Evolutionary conservation across 345 rosid genomes (phyloP), one percentile per base, ranked within the genome.

Genomic region (Boechera retrofracta): DNA sequence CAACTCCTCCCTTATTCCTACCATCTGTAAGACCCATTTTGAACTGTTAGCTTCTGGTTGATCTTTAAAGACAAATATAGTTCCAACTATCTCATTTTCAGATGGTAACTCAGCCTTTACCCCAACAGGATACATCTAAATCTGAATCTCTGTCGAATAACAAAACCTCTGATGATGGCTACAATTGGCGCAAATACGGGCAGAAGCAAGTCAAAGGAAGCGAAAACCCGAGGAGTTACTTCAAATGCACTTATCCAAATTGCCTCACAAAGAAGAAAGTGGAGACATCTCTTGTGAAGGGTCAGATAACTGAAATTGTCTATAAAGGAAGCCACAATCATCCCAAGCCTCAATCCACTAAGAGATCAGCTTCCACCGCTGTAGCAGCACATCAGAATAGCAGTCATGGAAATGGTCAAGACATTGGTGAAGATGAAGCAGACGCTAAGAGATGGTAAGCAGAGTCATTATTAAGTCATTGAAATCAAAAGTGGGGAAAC

Each of bases 151-250:
- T 2, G 1, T 52, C 49, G 0, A 7, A 4, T 36, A 67, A 28
- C 6, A 29, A 39, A 21, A 9, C 64, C 67, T 83, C 97, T 9
- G 93, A 89, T 7, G 98, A 91, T 77, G 98, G 98, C 31, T 94
- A 87, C 81, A 90, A 91, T 33, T 94, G 98, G 98, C 85, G 97
- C n/a, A 94, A 94, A 82, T 94, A 94, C 74, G 98, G 98, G 3
- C 98, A 94, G 67, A 94, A 94, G 75, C 91, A 89, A 78, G 98
- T 91, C 61, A 91, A 94, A 80, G 98, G 97, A 69, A 94, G 98
- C 29, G 95, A 91, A 76, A 94, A 94, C 71, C 97, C 97, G 31
- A 86, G 97, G 77, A 94, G 98, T 69, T 94, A 94, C 82, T 94
- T 86, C 84, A 91, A 89, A 88, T 94, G 98, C 87, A 94, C 94